These are phyloP conservation scores for Entomortierella chlamydospora DNA, from an alignment of 192 early-diverging fungal genomes.

Conservation along the genomic window DNA sequence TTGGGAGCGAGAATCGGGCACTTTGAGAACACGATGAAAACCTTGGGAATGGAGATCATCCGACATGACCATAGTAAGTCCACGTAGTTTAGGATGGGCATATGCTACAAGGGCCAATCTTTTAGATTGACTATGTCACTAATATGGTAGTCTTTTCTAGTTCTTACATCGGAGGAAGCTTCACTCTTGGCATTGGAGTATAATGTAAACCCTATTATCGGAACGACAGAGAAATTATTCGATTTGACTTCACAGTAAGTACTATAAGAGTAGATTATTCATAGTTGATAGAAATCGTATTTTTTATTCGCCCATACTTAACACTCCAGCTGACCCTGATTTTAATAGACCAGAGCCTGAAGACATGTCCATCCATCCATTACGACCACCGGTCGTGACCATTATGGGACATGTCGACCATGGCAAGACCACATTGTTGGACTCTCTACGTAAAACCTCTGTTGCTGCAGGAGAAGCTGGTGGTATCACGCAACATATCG, in stretches of 20 bases:
- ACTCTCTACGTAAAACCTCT: conserved; percentile 90
- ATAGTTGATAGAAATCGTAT: no score
- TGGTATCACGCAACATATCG: conserved; percentile 99
- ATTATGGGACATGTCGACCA: conserved; percentile 99
- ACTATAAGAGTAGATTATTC: not conserved
- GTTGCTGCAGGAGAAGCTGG: conserved; percentile 95
- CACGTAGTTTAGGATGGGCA: no score
- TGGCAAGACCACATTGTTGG: conserved; percentile 95
- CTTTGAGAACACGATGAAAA: conserved; percentile 77
- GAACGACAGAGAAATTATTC: conserved; percentile 58
- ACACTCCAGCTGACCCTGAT: not conserved
- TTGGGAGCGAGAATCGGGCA: conserved; percentile 79
- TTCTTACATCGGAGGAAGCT: conserved; percentile 87
- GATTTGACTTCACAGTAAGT: conserved; percentile 71
- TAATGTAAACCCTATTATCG: conserved; percentile 85
- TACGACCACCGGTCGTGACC: conserved; percentile 92
- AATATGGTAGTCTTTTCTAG: conserved; percentile 27
- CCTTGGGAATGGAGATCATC: conserved; percentile 85
- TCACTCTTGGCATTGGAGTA: conserved; percentile 89
- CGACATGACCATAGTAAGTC: conserved; percentile 75
- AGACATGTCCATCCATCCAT: conserved; percentile 79
- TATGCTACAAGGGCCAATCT: no score
- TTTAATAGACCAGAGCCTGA: conserved; percentile 68
- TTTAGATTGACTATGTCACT: no score
- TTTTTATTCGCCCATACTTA: no score